phyloP scores from a whole-genome alignment of 371 early-diverging fungal species.

The Mortierella sp. region DNA sequence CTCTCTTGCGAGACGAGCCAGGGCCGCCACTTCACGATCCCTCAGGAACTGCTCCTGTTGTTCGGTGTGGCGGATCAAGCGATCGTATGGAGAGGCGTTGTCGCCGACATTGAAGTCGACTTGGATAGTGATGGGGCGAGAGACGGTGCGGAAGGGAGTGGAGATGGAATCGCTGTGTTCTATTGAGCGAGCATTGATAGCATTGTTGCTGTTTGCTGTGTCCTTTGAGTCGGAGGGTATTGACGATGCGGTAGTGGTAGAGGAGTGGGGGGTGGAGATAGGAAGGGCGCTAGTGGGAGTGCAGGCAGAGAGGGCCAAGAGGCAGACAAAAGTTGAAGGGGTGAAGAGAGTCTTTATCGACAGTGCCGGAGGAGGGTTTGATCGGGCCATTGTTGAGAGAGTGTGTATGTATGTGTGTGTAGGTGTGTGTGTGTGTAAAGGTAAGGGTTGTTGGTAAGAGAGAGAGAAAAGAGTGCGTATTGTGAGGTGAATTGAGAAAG shows the following conservation, averaged over 20 bases:
- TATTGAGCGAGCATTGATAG: constrained; percentile 14
- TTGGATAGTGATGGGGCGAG: constrained; percentile 49
- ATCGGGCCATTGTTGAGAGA: constrained; percentile 14
- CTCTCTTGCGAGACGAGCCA: constrained; percentile 34
- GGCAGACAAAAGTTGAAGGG: constrained; percentile 34
- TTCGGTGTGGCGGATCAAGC: constrained; percentile 28
- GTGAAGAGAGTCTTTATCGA: constrained; percentile 42
- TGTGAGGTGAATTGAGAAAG: neutral
- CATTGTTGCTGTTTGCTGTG: neutral
- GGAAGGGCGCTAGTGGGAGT: constrained; percentile 38
- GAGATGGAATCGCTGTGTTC: constrained; percentile 17
- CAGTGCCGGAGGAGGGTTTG: constrained; percentile 14
- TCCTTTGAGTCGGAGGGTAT: constrained; percentile 7
- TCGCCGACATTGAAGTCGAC: constrained; percentile 19
- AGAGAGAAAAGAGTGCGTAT: neutral
- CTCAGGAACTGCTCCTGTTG: constrained; percentile 32
- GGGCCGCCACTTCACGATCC: constrained; percentile 14
- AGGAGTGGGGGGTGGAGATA: constrained; percentile 19
- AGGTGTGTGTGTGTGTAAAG: neutral
- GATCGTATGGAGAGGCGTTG: constrained; percentile 9
- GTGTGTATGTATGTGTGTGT: neutral
- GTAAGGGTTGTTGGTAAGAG: neutral
- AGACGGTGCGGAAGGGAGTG: constrained; percentile 35
- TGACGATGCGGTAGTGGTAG: constrained; percentile 19
- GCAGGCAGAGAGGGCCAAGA: constrained; percentile 47